Percentiles rank a stretch among this genome's conserved stretches.
These are phyloP conservation scores for Pseudoscleropodium purum DNA, from an alignment of 225 moss, liverwort and hornwort species.

Conservation along the genomic window DNA sequence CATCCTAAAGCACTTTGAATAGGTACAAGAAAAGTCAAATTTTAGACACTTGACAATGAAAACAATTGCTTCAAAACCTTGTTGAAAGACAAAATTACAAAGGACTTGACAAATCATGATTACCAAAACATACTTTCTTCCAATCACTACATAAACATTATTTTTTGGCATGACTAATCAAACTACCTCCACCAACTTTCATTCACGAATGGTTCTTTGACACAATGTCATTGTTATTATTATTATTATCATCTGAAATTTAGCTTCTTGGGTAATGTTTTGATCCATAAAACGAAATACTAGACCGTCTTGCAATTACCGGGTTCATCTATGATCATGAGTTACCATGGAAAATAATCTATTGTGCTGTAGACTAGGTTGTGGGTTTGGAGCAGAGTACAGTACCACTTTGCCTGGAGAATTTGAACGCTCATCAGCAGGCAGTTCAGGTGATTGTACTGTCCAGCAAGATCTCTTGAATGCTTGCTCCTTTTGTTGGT, in stretches of 20 bases:
- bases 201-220: not conserved
- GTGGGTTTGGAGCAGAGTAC: too few relatives aligned
- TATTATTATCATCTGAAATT: not conserved
- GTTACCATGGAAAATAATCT: too few relatives aligned
- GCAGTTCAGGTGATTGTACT: not conserved
- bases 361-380: too few relatives aligned
- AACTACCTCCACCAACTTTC: not conserved
- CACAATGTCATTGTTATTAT: not conserved
- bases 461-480: not conserved
- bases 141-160: too few relatives aligned
- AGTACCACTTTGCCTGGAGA: too few relatives aligned
- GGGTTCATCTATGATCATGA: too few relatives aligned
- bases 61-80: not conserved
- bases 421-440: not conserved
- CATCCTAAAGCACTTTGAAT: too few relatives aligned
- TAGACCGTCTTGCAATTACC: too few relatives aligned
- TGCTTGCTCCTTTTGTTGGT: not conserved
- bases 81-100: accelerated
- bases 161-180: too few relatives aligned
- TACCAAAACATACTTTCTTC: not conserved
- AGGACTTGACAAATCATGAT: accelerated
- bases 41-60: not conserved
- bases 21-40: not conserved
- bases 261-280: not conserved
- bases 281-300: not conserved